Percentiles rank a stretch among this genome's conserved stretches.
phyloP scores from a whole-genome alignment of 306 rosid species.

The Clitoria ternatea region DNA sequence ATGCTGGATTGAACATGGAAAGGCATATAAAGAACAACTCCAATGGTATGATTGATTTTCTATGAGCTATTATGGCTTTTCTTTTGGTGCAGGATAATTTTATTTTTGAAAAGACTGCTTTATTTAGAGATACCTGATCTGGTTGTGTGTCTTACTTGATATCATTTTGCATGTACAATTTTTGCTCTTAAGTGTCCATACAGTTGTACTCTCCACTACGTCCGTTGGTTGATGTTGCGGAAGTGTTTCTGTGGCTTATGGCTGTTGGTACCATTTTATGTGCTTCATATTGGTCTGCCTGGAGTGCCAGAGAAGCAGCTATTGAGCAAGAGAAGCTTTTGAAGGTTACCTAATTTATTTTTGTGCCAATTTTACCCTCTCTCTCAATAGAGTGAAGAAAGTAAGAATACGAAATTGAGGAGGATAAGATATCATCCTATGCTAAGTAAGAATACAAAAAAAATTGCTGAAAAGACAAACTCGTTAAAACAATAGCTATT shows the following conservation, averaged over 20 bases:
- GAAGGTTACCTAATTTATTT: constrained; percentile 50
- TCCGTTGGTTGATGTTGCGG: constrained; percentile 93
- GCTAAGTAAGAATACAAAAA: not conserved
- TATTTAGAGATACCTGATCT: constrained; percentile 1
- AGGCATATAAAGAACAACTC: constrained; percentile 48
- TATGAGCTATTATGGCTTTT: constrained; percentile 4
- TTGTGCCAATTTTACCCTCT: constrained; percentile 9
- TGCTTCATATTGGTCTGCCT: constrained; percentile 97
- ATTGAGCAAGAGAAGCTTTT: constrained; percentile 83
- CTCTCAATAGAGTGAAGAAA: not conserved
- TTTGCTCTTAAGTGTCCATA: constrained; percentile 65
- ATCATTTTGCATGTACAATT: constrained; percentile 31
- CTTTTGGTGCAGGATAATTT: not conserved
- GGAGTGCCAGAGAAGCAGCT: constrained; percentile 90
- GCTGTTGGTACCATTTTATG: constrained; percentile 94
- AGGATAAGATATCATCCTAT: not conserved
- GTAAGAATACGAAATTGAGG: not conserved
- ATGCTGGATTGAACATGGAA: constrained; percentile 72
- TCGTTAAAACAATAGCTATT: not conserved
- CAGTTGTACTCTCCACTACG: constrained; percentile 96
- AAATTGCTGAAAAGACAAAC: constrained; percentile 1
- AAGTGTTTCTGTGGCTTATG: constrained; percentile 98
- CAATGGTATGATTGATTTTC: constrained; percentile 41
- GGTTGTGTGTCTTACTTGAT: constrained; percentile 6
- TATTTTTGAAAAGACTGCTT: not conserved